Evolutionary conservation across 2,329 filamentous ascomycete genomes (phyloP), one percentile per base, ranked within the genome.

Genomic region (Colletotrichum sp.): DNA sequence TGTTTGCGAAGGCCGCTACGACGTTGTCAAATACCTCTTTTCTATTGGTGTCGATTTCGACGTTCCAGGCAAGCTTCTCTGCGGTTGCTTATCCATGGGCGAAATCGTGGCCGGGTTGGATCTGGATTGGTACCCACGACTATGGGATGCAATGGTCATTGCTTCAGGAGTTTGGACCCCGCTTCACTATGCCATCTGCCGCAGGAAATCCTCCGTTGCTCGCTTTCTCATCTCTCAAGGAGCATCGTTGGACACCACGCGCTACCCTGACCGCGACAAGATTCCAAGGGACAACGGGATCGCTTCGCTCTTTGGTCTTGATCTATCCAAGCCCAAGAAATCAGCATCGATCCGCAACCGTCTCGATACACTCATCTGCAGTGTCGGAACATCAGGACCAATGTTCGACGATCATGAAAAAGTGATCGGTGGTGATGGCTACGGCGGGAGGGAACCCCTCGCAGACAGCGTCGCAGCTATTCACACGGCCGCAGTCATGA

Each of bases 181-280:
- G 13, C 55, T 59, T 21, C 55, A 59, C 1, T 59, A 26, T 13
- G 55, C 55, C 55, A 26, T 59, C 55, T 59, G 55, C 12, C 55
- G 55, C 7, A 59, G 13, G 1, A 24, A 28, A 59, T 3, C 0
- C 2, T 0, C 1, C 21, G 9, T 16, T 26, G 24, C 55, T 18
- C 21, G 24, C 13, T 28, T 28, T 0, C 24, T 59, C 0, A 24
- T 59, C 0, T 6, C 7, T 18, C 21, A 59, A 8, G 55, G 55
- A 5, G 21, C 55, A 8, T 59, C 55, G 0, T 26, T 28, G 24
- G 13, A 59, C 15, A 59, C 2, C 55, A 59, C 26, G 21, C 21
- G 55, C 7, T 28, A 28, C 0, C 24, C 24, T 15, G 0, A 0
- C 0, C 43, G n/a, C 9, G 10, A 21, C 43, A 0, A 21, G 6